phyloP scores from a whole-genome alignment of 805 yeast genomes.

The Kluyveromyces dobzhanskii region DNA sequence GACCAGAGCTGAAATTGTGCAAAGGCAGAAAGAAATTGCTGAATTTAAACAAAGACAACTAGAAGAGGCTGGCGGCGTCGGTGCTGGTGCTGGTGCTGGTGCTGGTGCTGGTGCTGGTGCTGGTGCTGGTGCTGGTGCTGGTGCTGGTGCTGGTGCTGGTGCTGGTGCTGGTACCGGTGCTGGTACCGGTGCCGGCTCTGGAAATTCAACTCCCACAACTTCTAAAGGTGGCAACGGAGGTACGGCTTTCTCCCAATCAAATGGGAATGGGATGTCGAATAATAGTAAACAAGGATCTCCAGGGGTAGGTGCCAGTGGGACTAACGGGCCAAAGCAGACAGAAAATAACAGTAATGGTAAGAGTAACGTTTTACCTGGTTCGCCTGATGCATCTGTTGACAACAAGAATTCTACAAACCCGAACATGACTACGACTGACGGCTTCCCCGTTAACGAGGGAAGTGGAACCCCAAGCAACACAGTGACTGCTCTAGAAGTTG shows the following conservation, averaged over 20 bases:
- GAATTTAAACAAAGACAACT: conserved; percentile 30
- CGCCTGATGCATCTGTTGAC: too few species aligned
- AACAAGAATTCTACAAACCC: too few species aligned
- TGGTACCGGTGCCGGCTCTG: neutral
- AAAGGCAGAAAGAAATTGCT: conserved; percentile 42
- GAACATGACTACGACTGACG: neutral
- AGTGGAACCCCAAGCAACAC: conserved; percentile 5
- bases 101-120: conserved; percentile 11
- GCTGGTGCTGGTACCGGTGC: conserved; percentile 8
- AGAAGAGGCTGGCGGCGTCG: conserved; percentile 27
- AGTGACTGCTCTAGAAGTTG: conserved; percentile 30
- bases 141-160: conserved; percentile 11
- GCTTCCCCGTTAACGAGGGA: conserved; percentile 1
- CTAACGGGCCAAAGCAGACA: neutral
- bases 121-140: neutral
- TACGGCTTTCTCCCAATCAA: too few species aligned
- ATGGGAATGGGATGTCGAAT: too few species aligned
- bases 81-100: neutral
- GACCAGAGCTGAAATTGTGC: conserved; percentile 67
- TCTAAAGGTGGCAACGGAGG: neutral
- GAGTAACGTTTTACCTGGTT: too few species aligned
- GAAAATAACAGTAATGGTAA: neutral
- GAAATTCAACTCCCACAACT: neutral
- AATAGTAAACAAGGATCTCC: conserved; percentile 7
- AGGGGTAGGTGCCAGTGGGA: conserved; percentile 1